These are phyloP conservation scores for Saturnispora bothae DNA, from an alignment of 805 yeast genomes.

Conservation along the genomic window DNA sequence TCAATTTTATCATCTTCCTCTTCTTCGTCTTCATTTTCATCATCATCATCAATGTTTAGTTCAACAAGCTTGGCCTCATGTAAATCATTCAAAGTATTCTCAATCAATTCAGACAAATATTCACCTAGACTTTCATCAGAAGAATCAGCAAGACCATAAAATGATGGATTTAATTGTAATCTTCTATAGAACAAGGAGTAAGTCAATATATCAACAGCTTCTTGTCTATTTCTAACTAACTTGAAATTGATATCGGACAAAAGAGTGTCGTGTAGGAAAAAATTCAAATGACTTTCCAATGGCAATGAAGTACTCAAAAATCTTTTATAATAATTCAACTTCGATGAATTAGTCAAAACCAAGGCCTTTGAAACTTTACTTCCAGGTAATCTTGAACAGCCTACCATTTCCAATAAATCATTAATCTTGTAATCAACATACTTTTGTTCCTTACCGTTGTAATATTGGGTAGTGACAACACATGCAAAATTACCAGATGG, in stretches of 20 bases:
- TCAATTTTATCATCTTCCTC: conserved; percentile 31
- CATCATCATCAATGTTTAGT: conserved; percentile 32
- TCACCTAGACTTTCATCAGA: conserved; percentile 66
- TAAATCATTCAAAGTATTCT: conserved; percentile 55
- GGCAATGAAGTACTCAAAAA: conserved; percentile 72
- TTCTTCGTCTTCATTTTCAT: conserved; percentile 22
- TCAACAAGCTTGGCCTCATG: conserved; percentile 52
- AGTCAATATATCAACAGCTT: conserved; percentile 85
- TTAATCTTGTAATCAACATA: conserved; percentile 57
- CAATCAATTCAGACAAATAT: conserved; percentile 75
- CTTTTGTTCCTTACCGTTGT: conserved; percentile 66
- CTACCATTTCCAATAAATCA: conserved; percentile 58
- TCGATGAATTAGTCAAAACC: conserved; percentile 47
- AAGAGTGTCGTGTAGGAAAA: conserved; percentile 53
- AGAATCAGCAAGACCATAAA: conserved; percentile 64
- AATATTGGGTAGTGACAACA: conserved; percentile 60
- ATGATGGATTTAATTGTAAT: conserved; percentile 74
- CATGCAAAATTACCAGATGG: conserved; percentile 49
- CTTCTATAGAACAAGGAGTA: conserved; percentile 76
- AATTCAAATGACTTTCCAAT: conserved; percentile 63
- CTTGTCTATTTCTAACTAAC: conserved; percentile 59
- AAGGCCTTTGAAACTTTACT: conserved; percentile 33
- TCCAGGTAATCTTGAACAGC: conserved; percentile 26
- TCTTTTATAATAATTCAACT: conserved; percentile 53
- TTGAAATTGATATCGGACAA: conserved; percentile 63